phyloP scores from a whole-genome alignment of 73 alveolate species.

The Paramecium sexaurelia region DNA sequence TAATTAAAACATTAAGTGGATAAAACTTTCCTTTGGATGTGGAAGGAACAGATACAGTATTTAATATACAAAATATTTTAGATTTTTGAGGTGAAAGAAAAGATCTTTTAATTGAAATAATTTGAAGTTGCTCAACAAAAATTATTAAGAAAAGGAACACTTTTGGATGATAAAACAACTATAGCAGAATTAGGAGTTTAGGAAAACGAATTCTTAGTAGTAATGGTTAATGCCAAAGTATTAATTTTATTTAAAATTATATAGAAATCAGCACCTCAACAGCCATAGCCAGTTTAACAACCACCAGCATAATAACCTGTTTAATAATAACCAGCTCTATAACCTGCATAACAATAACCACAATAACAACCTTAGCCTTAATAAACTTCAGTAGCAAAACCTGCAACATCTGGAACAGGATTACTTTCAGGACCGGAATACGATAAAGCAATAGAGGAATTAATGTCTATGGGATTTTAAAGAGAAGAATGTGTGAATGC shows the following conservation, averaged over 20 bases:
- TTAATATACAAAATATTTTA: background rate
- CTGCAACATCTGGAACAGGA: slow-evolving; percentile 9
- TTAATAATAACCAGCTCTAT: slow-evolving; percentile 16
- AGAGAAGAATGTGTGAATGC: slow-evolving; percentile 55
- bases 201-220: slow-evolving; percentile 39
- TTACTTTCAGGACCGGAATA: slow-evolving; percentile 57
- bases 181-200: slow-evolving; percentile 3
- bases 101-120: background rate
- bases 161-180: slow-evolving; percentile 27
- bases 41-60: slow-evolving; percentile 43
- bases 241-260: background rate
- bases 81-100: background rate
- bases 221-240: slow-evolving; percentile 19
- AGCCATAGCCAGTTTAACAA: slow-evolving; percentile 48
- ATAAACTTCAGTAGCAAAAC: background rate
- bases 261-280: slow-evolving; percentile 51
- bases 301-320: slow-evolving; percentile 56
- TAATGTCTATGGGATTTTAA: slow-evolving; percentile 59
- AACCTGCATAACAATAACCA: slow-evolving; percentile 15
- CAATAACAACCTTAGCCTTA: slow-evolving; percentile 12
- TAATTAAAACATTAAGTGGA: slow-evolving; percentile 39
- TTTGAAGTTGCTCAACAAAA: slow-evolving; percentile 24
- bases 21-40: slow-evolving; percentile 42
- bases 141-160: slow-evolving; percentile 47
- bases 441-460: slow-evolving; percentile 43